Evolutionary conservation across 345 rosid species (phyloP).

Genomic region (Lumnitzera racemosa): DNA sequence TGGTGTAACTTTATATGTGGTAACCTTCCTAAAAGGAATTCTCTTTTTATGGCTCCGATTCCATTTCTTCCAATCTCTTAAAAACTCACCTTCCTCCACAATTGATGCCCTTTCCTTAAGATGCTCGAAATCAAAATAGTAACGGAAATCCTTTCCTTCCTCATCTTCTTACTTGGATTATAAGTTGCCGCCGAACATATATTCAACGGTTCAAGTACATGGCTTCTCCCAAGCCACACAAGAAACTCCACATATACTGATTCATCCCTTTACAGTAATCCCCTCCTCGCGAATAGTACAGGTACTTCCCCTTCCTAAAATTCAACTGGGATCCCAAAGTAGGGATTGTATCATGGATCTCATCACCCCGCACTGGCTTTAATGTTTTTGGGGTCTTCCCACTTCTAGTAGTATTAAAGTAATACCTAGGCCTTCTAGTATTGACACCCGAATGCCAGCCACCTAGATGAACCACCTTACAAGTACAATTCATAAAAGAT

Average conservation of each 20-base stretch:
- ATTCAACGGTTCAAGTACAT: constrained; percentile 84
- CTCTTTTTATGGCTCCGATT: constrained; percentile 60
- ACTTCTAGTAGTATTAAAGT: constrained; percentile 20
- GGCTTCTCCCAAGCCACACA: constrained; percentile 94
- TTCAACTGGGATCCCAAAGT: constrained; percentile 42
- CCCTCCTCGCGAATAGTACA: constrained; percentile 84
- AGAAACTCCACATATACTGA: constrained; percentile 89
- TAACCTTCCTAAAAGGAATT: constrained; percentile 68
- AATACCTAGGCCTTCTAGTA: constrained; percentile 48
- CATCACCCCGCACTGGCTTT: constrained; percentile 30
- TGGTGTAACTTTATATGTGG: constrained; percentile 52
- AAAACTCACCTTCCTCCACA: constrained; percentile 75
- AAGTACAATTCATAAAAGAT: constrained; percentile 33
- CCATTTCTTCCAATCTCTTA: constrained; percentile 84
- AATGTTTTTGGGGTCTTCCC: constrained; percentile 21
- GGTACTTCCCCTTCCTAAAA: constrained; percentile 72
- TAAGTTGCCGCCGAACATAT: constrained; percentile 60
- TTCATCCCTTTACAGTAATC: constrained; percentile 98
- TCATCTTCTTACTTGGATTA: constrained; percentile 60
- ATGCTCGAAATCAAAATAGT: constrained; percentile 86
- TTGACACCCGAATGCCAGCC: constrained; percentile 90
- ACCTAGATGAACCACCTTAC: constrained; percentile 46
- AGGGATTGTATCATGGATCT: constrained; percentile 66
- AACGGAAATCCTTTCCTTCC: constrained; percentile 86
- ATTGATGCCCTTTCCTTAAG: constrained; percentile 70